These are phyloP conservation scores for Pythium dissotocum DNA, from an alignment of 352 stramenopile species.

Conservation along the genomic window DNA sequence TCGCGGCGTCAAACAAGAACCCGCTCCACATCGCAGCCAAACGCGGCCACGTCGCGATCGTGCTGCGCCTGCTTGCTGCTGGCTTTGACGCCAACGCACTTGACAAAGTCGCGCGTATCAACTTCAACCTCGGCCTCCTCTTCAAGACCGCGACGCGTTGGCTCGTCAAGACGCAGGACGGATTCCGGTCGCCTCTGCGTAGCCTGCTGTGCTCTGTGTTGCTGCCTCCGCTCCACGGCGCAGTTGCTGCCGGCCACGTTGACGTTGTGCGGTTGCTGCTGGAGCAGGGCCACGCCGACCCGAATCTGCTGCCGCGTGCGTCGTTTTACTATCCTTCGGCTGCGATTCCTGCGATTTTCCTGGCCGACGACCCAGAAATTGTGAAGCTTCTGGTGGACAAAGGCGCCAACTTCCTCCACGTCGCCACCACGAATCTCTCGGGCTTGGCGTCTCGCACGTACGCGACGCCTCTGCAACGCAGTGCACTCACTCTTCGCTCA, in stretches of 20 bases:
- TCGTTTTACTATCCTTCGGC: slow-evolving; percentile 69
- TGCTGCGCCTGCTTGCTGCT: slow-evolving; percentile 54
- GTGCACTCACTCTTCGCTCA: slow-evolving; percentile 60
- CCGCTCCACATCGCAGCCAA: slow-evolving; percentile 72
- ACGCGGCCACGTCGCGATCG: slow-evolving; percentile 52
- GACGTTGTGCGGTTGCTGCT: slow-evolving; percentile 63
- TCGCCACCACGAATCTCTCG: slow-evolving; percentile 46
- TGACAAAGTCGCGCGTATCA: slow-evolving; percentile 77
- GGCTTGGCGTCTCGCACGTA: slow-evolving; percentile 42
- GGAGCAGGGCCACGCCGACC: slow-evolving; percentile 47
- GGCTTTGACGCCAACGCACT: slow-evolving; percentile 68
- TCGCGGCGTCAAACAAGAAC: slow-evolving; percentile 72
- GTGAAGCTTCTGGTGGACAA: slow-evolving; percentile 59
- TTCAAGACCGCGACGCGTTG: slow-evolving; percentile 72
- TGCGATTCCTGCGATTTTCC: slow-evolving; percentile 68
- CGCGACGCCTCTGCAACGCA: slow-evolving; percentile 60
- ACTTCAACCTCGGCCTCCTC: slow-evolving; percentile 73
- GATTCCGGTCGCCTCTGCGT: slow-evolving; percentile 47
- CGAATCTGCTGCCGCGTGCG: slow-evolving; percentile 56
- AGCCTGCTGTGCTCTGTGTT: slow-evolving; percentile 60
- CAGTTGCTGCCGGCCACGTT: slow-evolving; percentile 61
- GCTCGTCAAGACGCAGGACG: slow-evolving; percentile 62
- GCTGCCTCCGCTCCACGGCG: slow-evolving; percentile 68
- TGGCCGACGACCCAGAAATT: slow-evolving; percentile 73
- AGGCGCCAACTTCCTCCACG: slow-evolving; percentile 70